Evolutionary conservation across 805 yeast genomes (phyloP), one percentile per base, ranked within the genome.

Genomic region (Yamadazyma phyllophila): DNA sequence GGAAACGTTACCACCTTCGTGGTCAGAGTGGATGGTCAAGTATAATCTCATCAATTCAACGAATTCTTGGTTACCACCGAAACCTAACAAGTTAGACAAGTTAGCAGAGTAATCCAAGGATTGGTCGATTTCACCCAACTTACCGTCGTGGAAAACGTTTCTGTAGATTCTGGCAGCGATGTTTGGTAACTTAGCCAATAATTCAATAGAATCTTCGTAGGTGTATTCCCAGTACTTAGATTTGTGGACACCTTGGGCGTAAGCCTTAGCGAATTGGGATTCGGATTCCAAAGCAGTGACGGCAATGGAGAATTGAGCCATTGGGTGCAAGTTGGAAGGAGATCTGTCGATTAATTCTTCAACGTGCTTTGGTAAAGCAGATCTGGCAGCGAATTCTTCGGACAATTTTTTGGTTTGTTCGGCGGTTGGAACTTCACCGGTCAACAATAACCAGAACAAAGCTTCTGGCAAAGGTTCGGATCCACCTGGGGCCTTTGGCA

Each of bases 1-100:
- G 46, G 88, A 82, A 44, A 85, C 92, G 60, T 85, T 85, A 54
- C 92, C 92, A 66, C 91, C 91, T 71, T 84, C 91, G 68, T 84
- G 91, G 63, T 85, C 91, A 37, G 85, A 81, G 73, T 85, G 91
- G 57, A 84, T 73, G 47, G 90, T 83, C 60, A 82, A 77, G 73
- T 84, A 84, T 56, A 84, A 71, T 65, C 91, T 76, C 72, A 85
- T 73, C 57, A 86, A 72, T 62, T 86, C 87, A 44, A 81, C 77
- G 62, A 85, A 85, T 60, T 81, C 85, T 40, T 54, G 49, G 58
- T 79, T 74, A 50, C 70, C 78, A 44, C 74, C 69, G 68, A 72
- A 80, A 43, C 91, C 92, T 58, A 85, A 71, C 61, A 78, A 62
- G 46, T 74, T 67, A 49, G 89, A 81, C 59, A 84, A 77, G 72